phyloP scores from a whole-genome alignment of 768 basidiomycete species.

The Suillus decipiens region DNA sequence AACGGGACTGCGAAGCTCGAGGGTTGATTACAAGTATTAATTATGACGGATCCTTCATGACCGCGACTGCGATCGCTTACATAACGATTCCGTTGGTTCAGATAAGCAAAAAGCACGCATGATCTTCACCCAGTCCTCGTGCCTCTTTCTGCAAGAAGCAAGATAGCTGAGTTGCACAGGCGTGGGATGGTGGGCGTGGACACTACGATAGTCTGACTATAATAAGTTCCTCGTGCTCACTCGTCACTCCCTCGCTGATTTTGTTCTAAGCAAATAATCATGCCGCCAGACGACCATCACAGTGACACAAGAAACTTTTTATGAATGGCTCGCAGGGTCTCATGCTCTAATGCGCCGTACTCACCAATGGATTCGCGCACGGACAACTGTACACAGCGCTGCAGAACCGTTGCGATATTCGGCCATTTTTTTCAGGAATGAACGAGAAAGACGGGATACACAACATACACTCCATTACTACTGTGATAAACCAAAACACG shows the following conservation, averaged over 20 bases:
- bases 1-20: neutral
- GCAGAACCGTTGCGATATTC: too few species aligned
- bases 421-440: too few species aligned
- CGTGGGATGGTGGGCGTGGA: conserved; percentile 55
- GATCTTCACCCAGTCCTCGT: conserved; percentile 25
- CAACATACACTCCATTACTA: too few species aligned
- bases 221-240: neutral
- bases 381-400: too few species aligned
- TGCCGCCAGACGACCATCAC: neutral
- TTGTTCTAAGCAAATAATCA: neutral
- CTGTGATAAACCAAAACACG: too few species aligned
- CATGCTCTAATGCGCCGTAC: too few species aligned
- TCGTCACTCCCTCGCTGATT: neutral
- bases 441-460: too few species aligned
- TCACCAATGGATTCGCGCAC: too few species aligned
- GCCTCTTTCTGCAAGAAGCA: conserved; percentile 11
- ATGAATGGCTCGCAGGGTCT: too few species aligned
- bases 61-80: neutral
- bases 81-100: conserved; percentile 1
- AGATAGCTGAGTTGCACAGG: conserved; percentile 40
- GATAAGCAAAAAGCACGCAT: conserved; percentile 19
- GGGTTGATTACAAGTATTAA: neutral
- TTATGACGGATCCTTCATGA: neutral
- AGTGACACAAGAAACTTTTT: too few species aligned
- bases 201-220: too few species aligned